phyloP scores from a whole-genome alignment of 768 basidiomycete species.

The Strobilomyces dryophilus region DNA sequence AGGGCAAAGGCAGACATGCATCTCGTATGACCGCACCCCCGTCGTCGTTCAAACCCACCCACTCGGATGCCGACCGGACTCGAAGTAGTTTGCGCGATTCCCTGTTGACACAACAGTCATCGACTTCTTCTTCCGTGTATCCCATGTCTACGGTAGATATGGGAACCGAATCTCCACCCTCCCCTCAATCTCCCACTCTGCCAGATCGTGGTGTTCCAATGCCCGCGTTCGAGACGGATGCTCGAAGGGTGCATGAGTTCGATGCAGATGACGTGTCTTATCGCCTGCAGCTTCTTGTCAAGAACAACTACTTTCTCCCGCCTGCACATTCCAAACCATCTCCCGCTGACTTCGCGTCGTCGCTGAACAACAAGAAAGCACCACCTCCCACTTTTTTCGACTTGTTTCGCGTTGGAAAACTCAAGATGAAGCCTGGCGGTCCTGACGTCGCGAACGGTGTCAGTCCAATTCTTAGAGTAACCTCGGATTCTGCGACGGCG shows the following conservation, averaged over 20 bases:
- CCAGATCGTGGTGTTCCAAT: slow-evolving; percentile 39
- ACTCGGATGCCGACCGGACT: slow-evolving; percentile 30
- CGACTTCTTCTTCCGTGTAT: slow-evolving; percentile 72
- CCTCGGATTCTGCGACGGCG: slow-evolving; percentile 58
- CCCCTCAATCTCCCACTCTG: slow-evolving; percentile 54
- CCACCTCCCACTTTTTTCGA: slow-evolving; percentile 55
- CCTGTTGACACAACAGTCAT: slow-evolving; percentile 57
- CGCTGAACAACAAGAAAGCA: slow-evolving; percentile 39
- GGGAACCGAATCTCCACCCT: slow-evolving; percentile 58
- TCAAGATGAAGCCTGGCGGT: slow-evolving; percentile 60
- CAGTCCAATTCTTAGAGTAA: slow-evolving; percentile 54
- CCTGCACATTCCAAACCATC: slow-evolving; percentile 84
- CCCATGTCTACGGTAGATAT: slow-evolving; percentile 57
- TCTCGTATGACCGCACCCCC: slow-evolving; percentile 35
- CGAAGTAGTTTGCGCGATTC: slow-evolving; percentile 58
- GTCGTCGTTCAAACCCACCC: slow-evolving; percentile 29
- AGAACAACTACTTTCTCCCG: slow-evolving; percentile 86
- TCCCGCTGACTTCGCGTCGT: slow-evolving; percentile 55
- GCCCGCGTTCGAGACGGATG: slow-evolving; percentile 47
- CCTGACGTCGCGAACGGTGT: slow-evolving; percentile 38
- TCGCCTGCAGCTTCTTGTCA: slow-evolving; percentile 77
- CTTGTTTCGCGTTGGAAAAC: slow-evolving; percentile 64
- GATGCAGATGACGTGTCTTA: slow-evolving; percentile 80
- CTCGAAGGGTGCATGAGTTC: slow-evolving; percentile 47
- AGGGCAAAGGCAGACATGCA: slow-evolving; percentile 33